These are phyloP conservation scores for Entophlyctis helioformis DNA, from an alignment of 192 early-diverging fungal genomes.

Conservation along the genomic window DNA sequence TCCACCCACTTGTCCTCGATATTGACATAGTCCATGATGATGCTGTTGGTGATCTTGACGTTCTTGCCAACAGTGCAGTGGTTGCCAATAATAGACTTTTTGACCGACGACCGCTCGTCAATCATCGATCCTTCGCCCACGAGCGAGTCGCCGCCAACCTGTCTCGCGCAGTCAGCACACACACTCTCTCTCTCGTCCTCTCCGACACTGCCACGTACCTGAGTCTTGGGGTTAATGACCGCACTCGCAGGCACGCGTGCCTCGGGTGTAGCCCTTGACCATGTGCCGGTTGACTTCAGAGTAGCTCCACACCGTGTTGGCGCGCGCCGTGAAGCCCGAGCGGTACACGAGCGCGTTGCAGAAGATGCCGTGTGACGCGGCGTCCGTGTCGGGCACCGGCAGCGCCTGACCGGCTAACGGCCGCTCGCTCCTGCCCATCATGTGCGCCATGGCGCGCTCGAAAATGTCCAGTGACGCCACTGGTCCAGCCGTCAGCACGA, in stretches of 20 bases:
- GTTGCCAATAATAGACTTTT: constrained; percentile 84
- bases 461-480: too few relatives aligned
- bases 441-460: too few relatives aligned
- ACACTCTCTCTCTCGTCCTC: too few relatives aligned
- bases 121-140: constrained; percentile 83
- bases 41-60: constrained; percentile 89
- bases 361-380: constrained; percentile 18
- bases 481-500: too few relatives aligned
- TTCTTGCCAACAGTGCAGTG: constrained; percentile 94
- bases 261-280: too few relatives aligned
- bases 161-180: neutral
- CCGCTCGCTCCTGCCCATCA: too few relatives aligned
- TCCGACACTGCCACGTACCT: too few relatives aligned
- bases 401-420: too few relatives aligned
- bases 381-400: too few relatives aligned
- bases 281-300: constrained; percentile 69
- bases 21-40: constrained; percentile 90
- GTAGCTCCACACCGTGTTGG: constrained; percentile 71
- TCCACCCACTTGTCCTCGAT: constrained; percentile 68
- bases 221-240: too few relatives aligned
- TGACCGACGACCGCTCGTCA: constrained; percentile 83
- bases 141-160: constrained; percentile 79
- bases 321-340: constrained; percentile 67
- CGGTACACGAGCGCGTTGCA: constrained; percentile 27
- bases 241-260: too few relatives aligned